These are phyloP conservation scores for Hibiscus syriacus DNA, from an alignment of 345 rosid species.

Conservation along the genomic window DNA sequence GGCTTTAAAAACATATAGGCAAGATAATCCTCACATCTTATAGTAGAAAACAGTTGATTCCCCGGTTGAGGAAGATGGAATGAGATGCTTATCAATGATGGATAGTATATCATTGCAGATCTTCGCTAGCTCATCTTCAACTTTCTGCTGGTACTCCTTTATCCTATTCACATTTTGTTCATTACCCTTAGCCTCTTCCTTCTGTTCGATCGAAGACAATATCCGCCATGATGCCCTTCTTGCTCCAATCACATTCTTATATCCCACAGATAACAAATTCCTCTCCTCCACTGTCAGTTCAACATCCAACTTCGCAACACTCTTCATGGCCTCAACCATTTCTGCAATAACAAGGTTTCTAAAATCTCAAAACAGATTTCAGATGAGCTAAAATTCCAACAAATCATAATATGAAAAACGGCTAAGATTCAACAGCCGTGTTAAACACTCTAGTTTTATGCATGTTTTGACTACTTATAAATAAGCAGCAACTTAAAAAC, in stretches of 20 bases:
- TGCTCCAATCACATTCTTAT: constrained; percentile 79
- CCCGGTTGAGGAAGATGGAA: constrained; percentile 61
- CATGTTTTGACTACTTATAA: too few relatives aligned
- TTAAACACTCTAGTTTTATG: too few relatives aligned
- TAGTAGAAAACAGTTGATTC: constrained; percentile 82
- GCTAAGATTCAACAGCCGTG: neutral
- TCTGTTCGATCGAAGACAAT: constrained; percentile 74
- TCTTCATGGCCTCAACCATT: constrained; percentile 84
- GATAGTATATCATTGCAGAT: constrained; percentile 65
- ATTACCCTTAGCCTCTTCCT: constrained; percentile 69
- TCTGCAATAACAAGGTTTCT: constrained; percentile 23
- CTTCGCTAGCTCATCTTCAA: constrained; percentile 73
- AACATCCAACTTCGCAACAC: constrained; percentile 56
- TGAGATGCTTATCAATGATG: constrained; percentile 53
- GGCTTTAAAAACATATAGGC: neutral
- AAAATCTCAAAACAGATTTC: neutral
- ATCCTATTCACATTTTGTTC: constrained; percentile 65
- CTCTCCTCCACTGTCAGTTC: constrained; percentile 79
- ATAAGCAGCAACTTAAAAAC: too few relatives aligned
- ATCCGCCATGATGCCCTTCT: constrained; percentile 74
- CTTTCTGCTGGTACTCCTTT: constrained; percentile 55
- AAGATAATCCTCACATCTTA: constrained; percentile 47
- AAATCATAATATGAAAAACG: neutral
- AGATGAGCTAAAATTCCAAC: neutral
- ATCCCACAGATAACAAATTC: constrained; percentile 80